Percentiles rank a stretch among this genome's conserved stretches.
phyloP scores from a whole-genome alignment of 371 early-diverging fungal genomes.

The Mortierella sp. region DNA sequence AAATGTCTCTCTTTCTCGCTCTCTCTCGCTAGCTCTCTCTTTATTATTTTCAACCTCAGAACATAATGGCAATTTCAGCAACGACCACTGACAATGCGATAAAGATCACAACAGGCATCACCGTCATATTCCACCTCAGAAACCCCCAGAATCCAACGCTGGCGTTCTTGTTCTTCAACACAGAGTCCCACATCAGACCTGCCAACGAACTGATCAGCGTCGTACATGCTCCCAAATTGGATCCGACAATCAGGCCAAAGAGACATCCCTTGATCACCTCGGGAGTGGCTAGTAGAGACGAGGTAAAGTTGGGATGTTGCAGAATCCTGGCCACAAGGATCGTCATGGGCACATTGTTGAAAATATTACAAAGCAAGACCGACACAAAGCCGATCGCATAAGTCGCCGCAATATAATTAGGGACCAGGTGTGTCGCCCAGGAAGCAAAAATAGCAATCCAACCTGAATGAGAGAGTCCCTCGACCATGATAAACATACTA shows the following conservation, averaged over 20 bases:
- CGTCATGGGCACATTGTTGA: constrained; percentile 89
- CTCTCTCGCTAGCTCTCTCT: no score
- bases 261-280: constrained; percentile 65
- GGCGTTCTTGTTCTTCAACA: constrained; percentile 66
- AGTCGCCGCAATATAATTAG: constrained; percentile 66
- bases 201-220: constrained; percentile 81
- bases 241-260: constrained; percentile 79
- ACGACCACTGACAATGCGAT: constrained; percentile 61
- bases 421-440: constrained; percentile 63
- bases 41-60: neutral
- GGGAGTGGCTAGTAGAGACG: constrained; percentile 51
- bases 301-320: constrained; percentile 69
- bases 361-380: constrained; percentile 74
- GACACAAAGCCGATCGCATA: constrained; percentile 72
- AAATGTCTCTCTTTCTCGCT: no score
- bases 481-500: constrained; percentile 87
- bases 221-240: constrained; percentile 84
- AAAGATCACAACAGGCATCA: constrained; percentile 67
- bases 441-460: constrained; percentile 78
- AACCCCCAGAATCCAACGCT: constrained; percentile 67
- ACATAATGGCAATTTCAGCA: constrained; percentile 60
- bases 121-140: constrained; percentile 68
- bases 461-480: constrained; percentile 69
- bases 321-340: constrained; percentile 82
- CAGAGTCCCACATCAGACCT: constrained; percentile 84